Evolutionary conservation across 306 rosid genomes (phyloP).

Genomic region (Prunus dulcis): DNA sequence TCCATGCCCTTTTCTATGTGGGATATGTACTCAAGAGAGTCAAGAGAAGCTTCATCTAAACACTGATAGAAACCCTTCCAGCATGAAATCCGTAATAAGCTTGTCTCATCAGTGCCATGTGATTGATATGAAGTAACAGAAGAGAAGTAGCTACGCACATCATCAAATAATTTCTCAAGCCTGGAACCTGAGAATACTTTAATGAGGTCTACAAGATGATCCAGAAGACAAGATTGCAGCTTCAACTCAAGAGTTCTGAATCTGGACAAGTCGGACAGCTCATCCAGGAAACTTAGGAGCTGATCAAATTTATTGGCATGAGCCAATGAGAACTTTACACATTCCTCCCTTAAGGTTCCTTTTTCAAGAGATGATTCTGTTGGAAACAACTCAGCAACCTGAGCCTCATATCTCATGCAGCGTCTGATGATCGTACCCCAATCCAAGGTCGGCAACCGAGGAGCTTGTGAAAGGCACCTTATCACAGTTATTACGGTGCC

Average conservation of each 20-base stretch:
- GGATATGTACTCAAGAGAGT: conserved; percentile 51
- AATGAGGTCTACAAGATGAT: conserved; percentile 69
- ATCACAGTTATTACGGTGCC: conserved; percentile 45
- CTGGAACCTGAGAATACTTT: conserved; percentile 81
- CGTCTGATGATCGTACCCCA: conserved; percentile 88
- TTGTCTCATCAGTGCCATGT: conserved; percentile 34
- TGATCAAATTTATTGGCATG: conserved; percentile 83
- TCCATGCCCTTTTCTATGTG: conserved; percentile 74
- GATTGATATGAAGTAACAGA: conserved; percentile 41
- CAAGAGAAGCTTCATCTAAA: conserved; percentile 66
- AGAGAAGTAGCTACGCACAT: conserved; percentile 49
- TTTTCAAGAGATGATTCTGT: conserved; percentile 39
- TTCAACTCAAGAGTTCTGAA: conserved; percentile 69
- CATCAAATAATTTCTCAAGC: conserved; percentile 64
- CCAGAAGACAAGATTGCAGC: conserved; percentile 64
- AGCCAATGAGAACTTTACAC: conserved; percentile 64
- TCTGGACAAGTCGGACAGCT: conserved; percentile 74
- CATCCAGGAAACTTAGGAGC: conserved; percentile 81
- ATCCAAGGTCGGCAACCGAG: conserved; percentile 81
- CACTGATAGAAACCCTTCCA: conserved; percentile 88
- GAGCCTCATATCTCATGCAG: conserved; percentile 77
- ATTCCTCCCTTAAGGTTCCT: conserved; percentile 72
- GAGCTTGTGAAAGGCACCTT: conserved; percentile 90
- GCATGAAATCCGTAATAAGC: conserved; percentile 54
- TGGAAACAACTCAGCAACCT: conserved; percentile 34